Conservation (phyloP, 768 basidiomycete genomes). For the Hygrocybe punicea region DNA sequence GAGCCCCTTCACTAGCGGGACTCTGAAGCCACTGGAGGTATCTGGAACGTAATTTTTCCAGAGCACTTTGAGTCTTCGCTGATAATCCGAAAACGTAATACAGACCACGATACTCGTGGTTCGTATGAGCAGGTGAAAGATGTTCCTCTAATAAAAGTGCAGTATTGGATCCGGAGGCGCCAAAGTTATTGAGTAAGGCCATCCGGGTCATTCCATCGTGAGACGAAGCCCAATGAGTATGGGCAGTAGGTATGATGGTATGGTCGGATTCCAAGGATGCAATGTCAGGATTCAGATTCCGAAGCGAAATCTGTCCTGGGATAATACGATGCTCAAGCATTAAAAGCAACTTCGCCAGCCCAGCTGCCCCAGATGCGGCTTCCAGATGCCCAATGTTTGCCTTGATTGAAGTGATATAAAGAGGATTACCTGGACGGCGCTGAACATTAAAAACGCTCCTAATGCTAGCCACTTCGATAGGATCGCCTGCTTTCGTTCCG, state of each 20-base stretch:
- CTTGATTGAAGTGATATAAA: conserved; percentile 68
- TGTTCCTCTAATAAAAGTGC: conserved; percentile 60
- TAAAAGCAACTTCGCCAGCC: conserved; percentile 66
- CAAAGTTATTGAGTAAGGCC: conserved; percentile 71
- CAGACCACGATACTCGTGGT: neutral
- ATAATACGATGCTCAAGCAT: conserved; percentile 59
- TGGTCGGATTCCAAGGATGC: conserved; percentile 45
- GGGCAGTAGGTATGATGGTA: conserved; percentile 44
- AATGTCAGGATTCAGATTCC: conserved; percentile 56
- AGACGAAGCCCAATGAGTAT: conserved; percentile 43
- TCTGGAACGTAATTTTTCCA: conserved; percentile 46
- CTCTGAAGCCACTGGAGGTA: conserved; percentile 50
- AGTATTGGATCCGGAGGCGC: conserved; percentile 69
- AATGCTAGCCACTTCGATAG: conserved; percentile 61
- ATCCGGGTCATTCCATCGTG: conserved; percentile 38
- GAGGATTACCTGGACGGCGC: conserved; percentile 44
- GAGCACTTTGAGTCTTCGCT: conserved; percentile 49
- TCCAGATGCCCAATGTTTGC: conserved; percentile 75
- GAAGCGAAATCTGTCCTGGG: conserved; percentile 58
- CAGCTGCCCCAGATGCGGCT: conserved; percentile 69
- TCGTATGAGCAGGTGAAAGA: conserved; percentile 8
- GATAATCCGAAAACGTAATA: conserved; percentile 58
- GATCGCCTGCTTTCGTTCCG: conserved; percentile 69
- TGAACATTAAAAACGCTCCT: conserved; percentile 48
- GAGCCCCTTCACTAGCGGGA: conserved; percentile 16